Base-by-base conservation (phyloP, 2,329 filamentous ascomycete genomes). In the Hypoxylon sp. region DNA sequence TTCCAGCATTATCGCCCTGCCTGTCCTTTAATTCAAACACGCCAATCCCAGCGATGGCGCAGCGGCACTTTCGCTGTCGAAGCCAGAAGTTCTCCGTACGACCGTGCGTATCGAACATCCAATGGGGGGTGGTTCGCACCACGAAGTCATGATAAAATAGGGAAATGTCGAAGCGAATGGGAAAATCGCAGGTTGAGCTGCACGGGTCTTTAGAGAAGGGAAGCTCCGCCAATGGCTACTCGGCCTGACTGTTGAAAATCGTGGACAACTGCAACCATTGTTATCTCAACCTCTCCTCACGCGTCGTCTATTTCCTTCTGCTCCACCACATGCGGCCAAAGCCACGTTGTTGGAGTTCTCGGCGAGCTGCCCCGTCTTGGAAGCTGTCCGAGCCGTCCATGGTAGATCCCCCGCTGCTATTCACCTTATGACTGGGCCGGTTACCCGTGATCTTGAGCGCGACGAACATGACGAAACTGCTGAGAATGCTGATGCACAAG, bases 401-500 rank as follows among this genome's bases (percentile, higher is more conserved):
- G 8, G 73, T 72, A 6, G 73, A 77, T 58, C 69, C 73, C 2
- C 68, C 70, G 41, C 70, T 70, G 58, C 69, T 72, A 33, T 24
- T 63, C 35, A 81, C 74, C 70, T 81, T 83, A 27, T 72, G 73
- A 68, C 77, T 81, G 1, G 79, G 79, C 33, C 78, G 70, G 64
- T 85, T 84, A 17, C 84, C 85, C 55, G 86, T 76, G 24, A 82
- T 72, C 70, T 70, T 87, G 35, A 96, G 75, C 55, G 91, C 74
- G 15, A 86, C 68, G 46, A 86, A 84, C 88, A 95, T 93, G 54
- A 81, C 70, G 18, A 87, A 77, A 38, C 88, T 88, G 67, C 88
- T 89, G 3, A 88, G 63, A 47, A 96, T 93, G 75, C 92, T 96
- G 47, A 87, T 77, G 61, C 84, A 86, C 17, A 97, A 76, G 53